Base-by-base conservation (phyloP, 176 grass and related monocot species). In the Carex parvula region DNA sequence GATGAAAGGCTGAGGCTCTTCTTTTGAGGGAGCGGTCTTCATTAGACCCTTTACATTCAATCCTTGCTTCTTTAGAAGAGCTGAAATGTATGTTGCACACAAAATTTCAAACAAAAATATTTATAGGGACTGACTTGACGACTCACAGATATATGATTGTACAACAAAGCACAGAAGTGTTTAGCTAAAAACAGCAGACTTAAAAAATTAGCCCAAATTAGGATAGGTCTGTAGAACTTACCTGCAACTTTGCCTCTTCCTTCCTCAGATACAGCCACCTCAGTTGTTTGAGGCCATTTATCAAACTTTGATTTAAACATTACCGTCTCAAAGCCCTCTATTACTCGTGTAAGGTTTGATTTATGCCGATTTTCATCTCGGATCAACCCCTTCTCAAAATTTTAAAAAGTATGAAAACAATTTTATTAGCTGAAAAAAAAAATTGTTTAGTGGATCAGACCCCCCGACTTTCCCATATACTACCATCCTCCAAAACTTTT, bases 201-300 rank as follows among this genome's bases (percentile, higher is more conserved):
- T 22, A 24, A 9, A 32, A 76, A 3, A 63, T 60, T 8, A 12
- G 61, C 6, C 13, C 11, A 56, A 87, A 86, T n/a, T 83, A 61
- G 70, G 6, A 85, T 12, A 86, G 79, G 60, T 75, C 16, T 50
- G 39, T 76, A 52, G 44, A 58, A 86, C 10, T 70, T 77, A 99
- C 96, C 93, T 95, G 96, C 93, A 89, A 99, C 93, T 92, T 99
- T 99, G 83, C 96, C 93, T 87, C 96, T 93, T 78, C 96, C 90
- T 83, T 99, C 96, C 87, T 92, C 93, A 58, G 93, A 89, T 18
- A 94, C 57, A 93, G 82, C 89, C 76, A 99, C 85, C 26, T 99
- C 93, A 89, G 91, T 88, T 62, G 89, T 92, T 30, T 91, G 81
- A 85, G 96, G 77, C 96, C 96, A 99, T 79, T 90, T 87, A 20